phyloP scores from a whole-genome alignment of 164 flowering plant genomes.

The Annona cherimola region DNA sequence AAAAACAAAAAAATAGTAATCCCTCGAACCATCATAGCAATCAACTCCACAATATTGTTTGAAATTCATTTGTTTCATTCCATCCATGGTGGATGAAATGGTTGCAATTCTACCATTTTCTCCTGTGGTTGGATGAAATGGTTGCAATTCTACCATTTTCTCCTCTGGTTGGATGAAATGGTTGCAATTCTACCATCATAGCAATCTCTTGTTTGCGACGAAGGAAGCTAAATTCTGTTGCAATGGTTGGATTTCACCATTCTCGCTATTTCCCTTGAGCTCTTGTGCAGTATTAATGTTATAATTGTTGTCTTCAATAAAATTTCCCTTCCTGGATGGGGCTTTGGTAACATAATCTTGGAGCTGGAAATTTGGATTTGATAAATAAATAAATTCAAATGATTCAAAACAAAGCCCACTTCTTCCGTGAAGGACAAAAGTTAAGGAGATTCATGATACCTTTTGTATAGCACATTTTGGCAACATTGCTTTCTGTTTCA shows the following conservation, averaged over 20 bases:
- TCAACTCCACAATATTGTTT: too few relatives aligned
- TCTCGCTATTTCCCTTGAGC: constrained; percentile 3
- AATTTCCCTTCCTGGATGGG: constrained; percentile 26
- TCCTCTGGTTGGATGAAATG: too few relatives aligned
- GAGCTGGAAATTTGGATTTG: constrained; percentile 51
- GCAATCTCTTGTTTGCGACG: constrained; percentile 8
- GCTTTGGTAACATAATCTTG: constrained; percentile 39
- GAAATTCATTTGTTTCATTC: too few relatives aligned
- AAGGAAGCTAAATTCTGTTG: neutral
- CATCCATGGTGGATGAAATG: too few relatives aligned
- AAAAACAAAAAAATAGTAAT: too few relatives aligned
- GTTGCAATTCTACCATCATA: too few relatives aligned
- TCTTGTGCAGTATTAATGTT: constrained; percentile 5
- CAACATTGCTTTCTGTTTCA: constrained; percentile 42
- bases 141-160: too few relatives aligned
- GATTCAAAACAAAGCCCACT: too few relatives aligned
- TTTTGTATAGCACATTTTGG: constrained; percentile 39
- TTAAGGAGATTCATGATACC: constrained; percentile 26
- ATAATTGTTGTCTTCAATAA: constrained; percentile 8
- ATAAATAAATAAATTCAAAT: too few relatives aligned
- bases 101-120: too few relatives aligned
- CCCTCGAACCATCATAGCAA: too few relatives aligned
- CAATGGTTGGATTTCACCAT: constrained; percentile 7
- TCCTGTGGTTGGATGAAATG: too few relatives aligned
- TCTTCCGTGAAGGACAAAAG: neutral